Evolutionary conservation across 2,329 filamentous ascomycete species (phyloP).

Genomic region (Pyricularia pennisetigena): DNA sequence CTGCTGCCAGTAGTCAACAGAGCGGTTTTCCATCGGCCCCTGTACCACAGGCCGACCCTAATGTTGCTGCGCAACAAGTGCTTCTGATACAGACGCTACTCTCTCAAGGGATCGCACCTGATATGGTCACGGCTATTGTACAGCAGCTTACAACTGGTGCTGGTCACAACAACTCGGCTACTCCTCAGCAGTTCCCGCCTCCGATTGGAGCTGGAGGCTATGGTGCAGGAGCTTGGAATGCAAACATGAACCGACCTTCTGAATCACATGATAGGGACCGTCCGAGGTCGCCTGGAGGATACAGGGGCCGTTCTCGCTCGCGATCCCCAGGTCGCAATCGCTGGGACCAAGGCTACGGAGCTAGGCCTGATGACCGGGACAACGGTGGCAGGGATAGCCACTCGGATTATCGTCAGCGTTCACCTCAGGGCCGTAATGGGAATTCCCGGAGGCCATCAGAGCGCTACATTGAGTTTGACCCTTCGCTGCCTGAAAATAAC

Average conservation of each 20-base stretch:
- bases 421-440: constrained; percentile 60
- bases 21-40: constrained; percentile 14
- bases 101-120: constrained; percentile 65
- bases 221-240: constrained; percentile 14
- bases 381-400: constrained; percentile 42
- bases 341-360: constrained; percentile 60
- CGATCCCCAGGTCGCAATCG: constrained; percentile 67
- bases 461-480: constrained; percentile 77
- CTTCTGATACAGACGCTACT: constrained; percentile 66
- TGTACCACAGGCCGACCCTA: constrained; percentile 35
- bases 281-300: constrained; percentile 50
- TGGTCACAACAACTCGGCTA: constrained; percentile 17
- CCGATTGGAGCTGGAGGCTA: background rate
- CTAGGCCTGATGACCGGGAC: constrained; percentile 44
- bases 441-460: constrained; percentile 40
- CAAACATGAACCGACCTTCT: constrained; percentile 17
- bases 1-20: constrained; percentile 12
- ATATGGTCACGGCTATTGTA: constrained; percentile 59
- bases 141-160: constrained; percentile 31
- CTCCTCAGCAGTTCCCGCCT: constrained; percentile 8
- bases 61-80: constrained; percentile 51
- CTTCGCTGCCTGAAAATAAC: constrained; percentile 58
- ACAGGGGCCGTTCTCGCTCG: constrained; percentile 60
- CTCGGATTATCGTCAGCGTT: constrained; percentile 78
- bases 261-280: constrained; percentile 47